These are phyloP conservation scores for Clonostachys chloroleuca DNA, from an alignment of 2,329 filamentous ascomycete genomes.

Conservation along the genomic window DNA sequence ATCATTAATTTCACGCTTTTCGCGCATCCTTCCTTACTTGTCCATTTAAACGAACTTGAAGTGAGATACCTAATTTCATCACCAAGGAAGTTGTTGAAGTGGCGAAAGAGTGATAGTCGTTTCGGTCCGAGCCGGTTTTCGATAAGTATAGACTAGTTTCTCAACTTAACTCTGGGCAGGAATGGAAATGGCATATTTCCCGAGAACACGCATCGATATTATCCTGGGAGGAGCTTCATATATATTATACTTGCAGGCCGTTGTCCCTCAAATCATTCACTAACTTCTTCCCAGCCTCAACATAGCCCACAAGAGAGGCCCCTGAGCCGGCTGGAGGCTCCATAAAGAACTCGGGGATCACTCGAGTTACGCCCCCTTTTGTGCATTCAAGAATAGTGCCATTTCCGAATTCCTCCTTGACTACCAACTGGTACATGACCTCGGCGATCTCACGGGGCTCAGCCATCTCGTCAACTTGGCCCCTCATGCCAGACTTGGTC, in stretches of 20 bases:
- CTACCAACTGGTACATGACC: constrained; percentile 12
- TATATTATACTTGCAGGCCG: constrained; percentile 5
- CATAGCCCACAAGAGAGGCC: constrained; percentile 13
- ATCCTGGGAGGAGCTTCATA: too few relatives aligned
- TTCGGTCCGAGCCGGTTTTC: too few relatives aligned
- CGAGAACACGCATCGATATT: too few relatives aligned
- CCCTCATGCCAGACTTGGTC: constrained; percentile 17
- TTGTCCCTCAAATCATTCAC: constrained; percentile 11
- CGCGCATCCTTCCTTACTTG: too few relatives aligned
- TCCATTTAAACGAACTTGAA: too few relatives aligned
- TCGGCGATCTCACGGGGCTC: constrained; percentile 21
- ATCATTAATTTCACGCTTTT: constrained; percentile 5
- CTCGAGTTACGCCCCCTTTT: constrained; percentile 10
- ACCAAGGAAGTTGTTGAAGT: too few relatives aligned
- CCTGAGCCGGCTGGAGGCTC: constrained; percentile 14
- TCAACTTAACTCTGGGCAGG: too few relatives aligned
- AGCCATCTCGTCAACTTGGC: constrained; percentile 16
- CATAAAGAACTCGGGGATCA: constrained; percentile 18
- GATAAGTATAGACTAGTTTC: too few relatives aligned
- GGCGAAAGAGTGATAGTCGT: too few relatives aligned
- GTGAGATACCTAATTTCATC: too few relatives aligned
- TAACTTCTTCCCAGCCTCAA: constrained; percentile 11
- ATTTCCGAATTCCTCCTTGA: constrained; percentile 8
- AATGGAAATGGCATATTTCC: too few relatives aligned
- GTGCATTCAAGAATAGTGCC: constrained; percentile 13